These are phyloP conservation scores for Botrytis sinoallii DNA, from an alignment of 2,329 filamentous ascomycete genomes.

Conservation along the genomic window DNA sequence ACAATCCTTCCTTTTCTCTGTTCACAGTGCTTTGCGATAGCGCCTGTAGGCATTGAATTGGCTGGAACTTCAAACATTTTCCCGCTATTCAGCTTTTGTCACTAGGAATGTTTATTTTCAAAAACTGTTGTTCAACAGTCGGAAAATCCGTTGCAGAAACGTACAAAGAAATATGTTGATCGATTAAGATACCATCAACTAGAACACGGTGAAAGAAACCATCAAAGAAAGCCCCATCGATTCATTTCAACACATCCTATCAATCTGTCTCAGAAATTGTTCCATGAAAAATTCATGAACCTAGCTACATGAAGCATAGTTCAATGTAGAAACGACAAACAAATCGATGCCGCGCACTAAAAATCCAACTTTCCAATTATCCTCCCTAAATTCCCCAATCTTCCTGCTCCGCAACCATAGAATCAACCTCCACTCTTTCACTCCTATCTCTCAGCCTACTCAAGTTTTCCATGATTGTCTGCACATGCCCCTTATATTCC, in stretches of 20 bases:
- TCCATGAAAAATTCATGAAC: not conserved
- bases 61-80: not conserved
- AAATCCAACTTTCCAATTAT: not conserved
- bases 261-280: not conserved
- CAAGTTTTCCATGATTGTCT: not conserved
- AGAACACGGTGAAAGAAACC: not conserved
- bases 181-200: not conserved
- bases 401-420: not conserved
- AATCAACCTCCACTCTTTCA: not conserved
- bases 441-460: not conserved
- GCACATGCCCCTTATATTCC: not conserved
- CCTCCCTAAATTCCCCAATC: not conserved
- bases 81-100: not conserved
- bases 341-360: not conserved
- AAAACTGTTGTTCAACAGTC: not conserved
- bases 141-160: not conserved
- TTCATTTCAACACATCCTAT: too few relatives aligned
- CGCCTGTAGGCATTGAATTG: not conserved
- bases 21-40: fast-evolving
- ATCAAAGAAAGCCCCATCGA: not conserved
- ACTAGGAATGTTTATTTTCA: not conserved
- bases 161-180: not conserved
- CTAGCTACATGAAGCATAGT: not conserved
- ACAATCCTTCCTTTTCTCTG: not conserved
- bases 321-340: not conserved